These are phyloP conservation scores for Dalbergia cultrata DNA, from an alignment of 306 rosid species.

Conservation along the genomic window DNA sequence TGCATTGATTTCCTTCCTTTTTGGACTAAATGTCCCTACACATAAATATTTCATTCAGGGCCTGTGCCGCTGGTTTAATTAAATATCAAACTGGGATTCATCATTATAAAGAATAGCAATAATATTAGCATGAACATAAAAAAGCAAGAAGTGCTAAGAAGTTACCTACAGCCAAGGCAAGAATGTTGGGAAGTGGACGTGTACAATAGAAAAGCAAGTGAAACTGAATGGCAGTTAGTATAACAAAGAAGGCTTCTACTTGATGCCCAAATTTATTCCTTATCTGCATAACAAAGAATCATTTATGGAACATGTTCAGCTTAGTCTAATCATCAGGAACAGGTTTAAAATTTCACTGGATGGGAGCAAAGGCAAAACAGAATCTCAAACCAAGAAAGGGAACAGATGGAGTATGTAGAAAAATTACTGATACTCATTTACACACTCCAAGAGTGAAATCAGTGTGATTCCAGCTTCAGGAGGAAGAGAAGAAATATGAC, in stretches of 20 bases:
- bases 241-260: constrained; percentile 87
- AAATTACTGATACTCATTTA: constrained; percentile 1
- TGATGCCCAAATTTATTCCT: constrained; percentile 82
- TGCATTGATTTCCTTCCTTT: constrained; percentile 24
- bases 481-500: too few species aligned
- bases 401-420: constrained; percentile 10
- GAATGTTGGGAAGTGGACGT: constrained; percentile 87
- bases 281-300: constrained; percentile 61
- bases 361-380: constrained; percentile 31
- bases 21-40: neutral
- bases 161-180: constrained; percentile 83
- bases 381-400: constrained; percentile 12
- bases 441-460: too few species aligned
- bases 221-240: constrained; percentile 82
- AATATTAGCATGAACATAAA: neutral
- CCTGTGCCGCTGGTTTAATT: neutral
- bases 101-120: neutral
- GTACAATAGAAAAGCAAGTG: constrained; percentile 89
- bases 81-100: constrained; percentile 1
- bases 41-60: constrained; percentile 24
- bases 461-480: too few species aligned
- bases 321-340: constrained; percentile 25
- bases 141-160: constrained; percentile 37
- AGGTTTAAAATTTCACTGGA: constrained; percentile 12
- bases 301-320: constrained; percentile 18